Percentiles rank a stretch among this genome's conserved stretches.
Evolutionary conservation across 352 stramenopile species (phyloP).

Genomic region (Globisporangium alternatum): DNA sequence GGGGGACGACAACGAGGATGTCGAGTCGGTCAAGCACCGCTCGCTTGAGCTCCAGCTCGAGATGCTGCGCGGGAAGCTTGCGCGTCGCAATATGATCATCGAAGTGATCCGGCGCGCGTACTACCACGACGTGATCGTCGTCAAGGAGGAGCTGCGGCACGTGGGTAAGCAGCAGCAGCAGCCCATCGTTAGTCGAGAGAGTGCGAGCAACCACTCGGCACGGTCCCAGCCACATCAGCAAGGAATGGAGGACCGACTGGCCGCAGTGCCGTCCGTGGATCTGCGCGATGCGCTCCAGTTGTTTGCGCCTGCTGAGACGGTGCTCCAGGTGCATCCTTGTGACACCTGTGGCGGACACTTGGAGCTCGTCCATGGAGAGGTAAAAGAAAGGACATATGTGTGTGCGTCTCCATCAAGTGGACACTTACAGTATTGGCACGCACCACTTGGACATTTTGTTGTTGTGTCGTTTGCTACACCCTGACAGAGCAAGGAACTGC

Average conservation of each 20-base stretch:
- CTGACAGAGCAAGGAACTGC: constrained; percentile 61
- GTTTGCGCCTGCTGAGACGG: constrained; percentile 71
- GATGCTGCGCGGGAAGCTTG: constrained; percentile 65
- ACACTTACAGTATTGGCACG: neutral
- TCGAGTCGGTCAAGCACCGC: constrained; percentile 34
- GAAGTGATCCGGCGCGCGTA: constrained; percentile 75
- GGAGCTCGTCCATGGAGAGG: constrained; percentile 78
- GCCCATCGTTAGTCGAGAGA: neutral
- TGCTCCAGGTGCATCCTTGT: constrained; percentile 73
- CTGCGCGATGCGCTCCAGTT: constrained; percentile 61
- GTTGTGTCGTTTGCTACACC: neutral
- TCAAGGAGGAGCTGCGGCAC: constrained; percentile 76
- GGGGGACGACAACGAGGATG: constrained; percentile 28
- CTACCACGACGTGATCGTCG: constrained; percentile 79
- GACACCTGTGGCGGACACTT: constrained; percentile 67
- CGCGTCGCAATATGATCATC: constrained; percentile 67
- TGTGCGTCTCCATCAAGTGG: neutral
- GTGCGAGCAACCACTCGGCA: neutral
- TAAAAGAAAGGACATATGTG: constrained; percentile 14
- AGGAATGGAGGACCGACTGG: constrained; percentile 36
- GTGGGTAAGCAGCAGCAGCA: constrained; percentile 3
- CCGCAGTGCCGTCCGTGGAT: constrained; percentile 67
- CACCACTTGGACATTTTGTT: neutral
- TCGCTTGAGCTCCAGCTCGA: constrained; percentile 45
- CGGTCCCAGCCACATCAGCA: neutral